These are phyloP conservation scores for Pseudocercospora ulei DNA, from an alignment of 2,329 filamentous ascomycete genomes.

Conservation along the genomic window DNA sequence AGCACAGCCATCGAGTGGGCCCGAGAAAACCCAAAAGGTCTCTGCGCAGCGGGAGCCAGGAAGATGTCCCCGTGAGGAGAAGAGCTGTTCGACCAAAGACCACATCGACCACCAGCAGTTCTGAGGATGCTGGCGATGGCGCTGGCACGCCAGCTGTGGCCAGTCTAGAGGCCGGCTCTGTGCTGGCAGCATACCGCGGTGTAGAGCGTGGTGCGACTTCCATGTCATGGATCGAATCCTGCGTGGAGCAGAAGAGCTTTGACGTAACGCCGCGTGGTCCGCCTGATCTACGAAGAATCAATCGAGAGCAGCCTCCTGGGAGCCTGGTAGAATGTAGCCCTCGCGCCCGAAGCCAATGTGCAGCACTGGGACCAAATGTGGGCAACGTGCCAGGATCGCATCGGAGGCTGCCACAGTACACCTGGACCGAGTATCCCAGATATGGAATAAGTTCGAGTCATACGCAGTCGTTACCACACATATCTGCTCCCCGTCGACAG, in stretches of 20 bases:
- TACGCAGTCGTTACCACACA: slow-evolving; percentile 9
- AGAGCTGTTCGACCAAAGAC: neutral
- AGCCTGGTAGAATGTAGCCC: neutral
- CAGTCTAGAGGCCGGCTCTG: neutral
- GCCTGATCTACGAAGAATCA: too few species aligned
- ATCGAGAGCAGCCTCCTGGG: neutral
- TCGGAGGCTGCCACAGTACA: slow-evolving; percentile 15
- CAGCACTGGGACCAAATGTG: neutral
- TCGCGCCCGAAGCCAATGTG: neutral
- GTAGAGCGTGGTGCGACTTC: neutral
- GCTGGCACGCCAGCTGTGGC: neutral
- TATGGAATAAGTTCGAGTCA: slow-evolving; percentile 13
- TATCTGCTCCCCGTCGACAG: slow-evolving; percentile 3
- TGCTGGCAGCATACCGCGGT: slow-evolving; percentile 1
- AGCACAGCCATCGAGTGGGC: slow-evolving; percentile 22
- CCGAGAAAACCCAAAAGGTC: slow-evolving; percentile 21
- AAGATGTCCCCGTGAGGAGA: slow-evolving; percentile 1
- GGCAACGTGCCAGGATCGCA: neutral
- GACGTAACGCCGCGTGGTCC: too few species aligned
- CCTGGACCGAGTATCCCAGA: slow-evolving; percentile 19
- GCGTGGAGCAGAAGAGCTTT: neutral
- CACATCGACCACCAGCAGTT: slow-evolving; percentile 1
- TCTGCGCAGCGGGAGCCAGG: neutral
- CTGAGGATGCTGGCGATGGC: slow-evolving; percentile 1
- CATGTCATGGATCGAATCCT: neutral